These are phyloP conservation scores for Artemisia tridentata DNA, from an alignment of 129 eudicot species.

Conservation along the genomic window DNA sequence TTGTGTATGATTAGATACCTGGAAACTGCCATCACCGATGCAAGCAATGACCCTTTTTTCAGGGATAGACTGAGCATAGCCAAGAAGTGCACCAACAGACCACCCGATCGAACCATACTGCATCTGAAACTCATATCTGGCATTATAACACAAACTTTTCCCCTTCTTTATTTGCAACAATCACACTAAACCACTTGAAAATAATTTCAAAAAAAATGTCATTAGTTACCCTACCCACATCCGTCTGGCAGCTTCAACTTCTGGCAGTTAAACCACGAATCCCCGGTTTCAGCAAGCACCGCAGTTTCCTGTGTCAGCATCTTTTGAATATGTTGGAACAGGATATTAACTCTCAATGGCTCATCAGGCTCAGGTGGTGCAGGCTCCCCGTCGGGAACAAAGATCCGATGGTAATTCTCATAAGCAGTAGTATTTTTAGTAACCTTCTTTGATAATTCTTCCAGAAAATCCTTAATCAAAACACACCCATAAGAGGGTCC, in stretches of 20 bases:
- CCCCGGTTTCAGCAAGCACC: slow-evolving; percentile 62
- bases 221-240: slow-evolving; percentile 48
- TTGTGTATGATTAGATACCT: slow-evolving; percentile 21
- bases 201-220: not conserved
- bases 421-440: slow-evolving; percentile 44
- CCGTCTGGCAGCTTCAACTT: slow-evolving; percentile 53
- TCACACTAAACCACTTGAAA: slow-evolving; percentile 13
- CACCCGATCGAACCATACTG: slow-evolving; percentile 72
- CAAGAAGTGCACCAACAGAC: slow-evolving; percentile 69
- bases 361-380: slow-evolving; percentile 31
- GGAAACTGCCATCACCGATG: slow-evolving; percentile 56
- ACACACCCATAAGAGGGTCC: slow-evolving; percentile 67
- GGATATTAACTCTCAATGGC: slow-evolving; percentile 52
- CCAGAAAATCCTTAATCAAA: slow-evolving; percentile 55
- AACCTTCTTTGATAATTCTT: slow-evolving; percentile 40
- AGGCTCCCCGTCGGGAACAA: slow-evolving; percentile 49
- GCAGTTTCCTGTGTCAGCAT: slow-evolving; percentile 48
- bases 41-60: slow-evolving; percentile 48
- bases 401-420: slow-evolving; percentile 50
- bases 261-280: slow-evolving; percentile 69
- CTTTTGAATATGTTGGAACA: slow-evolving; percentile 61
- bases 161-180: slow-evolving; percentile 24
- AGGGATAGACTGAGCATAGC: slow-evolving; percentile 59
- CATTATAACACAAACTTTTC: slow-evolving; percentile 40
- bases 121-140: slow-evolving; percentile 66